Percentiles rank a stretch among this genome's conserved stretches.
Evolutionary conservation across 257 asterid species (phyloP).

Genomic region (Fraxinus anomala): DNA sequence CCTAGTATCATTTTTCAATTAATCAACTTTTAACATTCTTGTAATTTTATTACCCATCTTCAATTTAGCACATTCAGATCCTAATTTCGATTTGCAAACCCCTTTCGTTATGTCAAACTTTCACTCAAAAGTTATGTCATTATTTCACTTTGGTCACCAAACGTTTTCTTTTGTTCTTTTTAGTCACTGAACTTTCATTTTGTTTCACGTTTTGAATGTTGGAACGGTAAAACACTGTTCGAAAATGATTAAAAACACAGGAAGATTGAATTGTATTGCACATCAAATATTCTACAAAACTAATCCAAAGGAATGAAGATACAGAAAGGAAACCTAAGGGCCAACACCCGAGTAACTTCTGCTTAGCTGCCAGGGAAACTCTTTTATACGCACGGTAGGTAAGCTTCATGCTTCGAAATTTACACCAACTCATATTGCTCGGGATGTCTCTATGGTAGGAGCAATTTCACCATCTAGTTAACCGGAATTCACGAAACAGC

Average conservation of each 20-base stretch:
- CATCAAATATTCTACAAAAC: constrained; percentile 26
- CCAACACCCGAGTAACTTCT: constrained; percentile 1
- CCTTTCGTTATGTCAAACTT: too few relatives aligned
- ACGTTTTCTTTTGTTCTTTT: too few relatives aligned
- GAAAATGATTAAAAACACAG: not conserved
- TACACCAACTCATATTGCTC: constrained; percentile 16
- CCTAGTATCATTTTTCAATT: too few relatives aligned
- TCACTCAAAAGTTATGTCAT: too few relatives aligned
- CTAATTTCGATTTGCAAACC: not conserved
- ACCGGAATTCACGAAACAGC: constrained; percentile 4
- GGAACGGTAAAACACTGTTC: too few relatives aligned
- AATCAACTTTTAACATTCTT: too few relatives aligned
- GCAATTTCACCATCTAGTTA: not conserved
- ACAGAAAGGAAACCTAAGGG: not conserved
- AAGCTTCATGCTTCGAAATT: not conserved
- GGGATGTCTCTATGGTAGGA: not conserved
- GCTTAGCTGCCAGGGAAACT: not conserved
- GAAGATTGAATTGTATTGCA: constrained; percentile 1
- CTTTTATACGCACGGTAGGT: not conserved
- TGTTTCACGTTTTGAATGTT: too few relatives aligned
- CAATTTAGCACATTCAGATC: too few relatives aligned
- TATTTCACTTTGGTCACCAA: not conserved
- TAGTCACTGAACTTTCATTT: too few relatives aligned
- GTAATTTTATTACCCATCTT: too few relatives aligned
- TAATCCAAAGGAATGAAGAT: constrained; percentile 25